Conservation (phyloP, 345 rosid genomes). For the Syzygium aqueum region DNA sequence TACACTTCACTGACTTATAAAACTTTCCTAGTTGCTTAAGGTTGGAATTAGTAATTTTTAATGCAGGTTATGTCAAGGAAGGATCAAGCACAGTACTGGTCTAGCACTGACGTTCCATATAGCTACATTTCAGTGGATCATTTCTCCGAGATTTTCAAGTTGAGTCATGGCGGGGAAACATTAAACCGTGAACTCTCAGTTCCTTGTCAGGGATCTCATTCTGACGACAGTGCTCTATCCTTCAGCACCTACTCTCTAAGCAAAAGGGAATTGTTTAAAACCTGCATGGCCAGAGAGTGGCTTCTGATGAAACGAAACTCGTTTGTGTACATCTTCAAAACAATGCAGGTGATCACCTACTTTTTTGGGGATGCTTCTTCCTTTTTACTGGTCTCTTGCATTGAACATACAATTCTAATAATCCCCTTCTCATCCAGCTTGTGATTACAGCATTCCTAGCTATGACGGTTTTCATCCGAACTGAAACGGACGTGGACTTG, state of each 20-base stretch:
- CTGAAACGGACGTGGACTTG: slow-evolving; percentile 28
- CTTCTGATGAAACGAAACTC: slow-evolving; percentile 58
- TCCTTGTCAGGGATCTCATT: slow-evolving; percentile 22
- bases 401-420: not conserved
- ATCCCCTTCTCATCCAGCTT: slow-evolving; percentile 23
- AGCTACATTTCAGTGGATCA: slow-evolving; percentile 29
- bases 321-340: slow-evolving; percentile 43
- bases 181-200: slow-evolving; percentile 20
- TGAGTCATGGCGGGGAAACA: slow-evolving; percentile 18
- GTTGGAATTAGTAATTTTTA: not conserved
- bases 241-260: slow-evolving; percentile 30
- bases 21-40: not conserved
- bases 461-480: slow-evolving; percentile 47
- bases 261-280: slow-evolving; percentile 41
- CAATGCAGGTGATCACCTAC: slow-evolving; percentile 26
- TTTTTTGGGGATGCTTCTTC: not conserved
- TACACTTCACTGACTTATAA: not conserved
- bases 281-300: slow-evolving; percentile 46
- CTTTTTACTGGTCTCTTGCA: not conserved
- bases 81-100: slow-evolving; percentile 65
- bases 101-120: slow-evolving; percentile 13
- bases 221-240: slow-evolving; percentile 31
- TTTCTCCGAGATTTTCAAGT: slow-evolving; percentile 26
- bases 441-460: slow-evolving; percentile 30
- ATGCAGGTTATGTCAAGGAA: slow-evolving; percentile 51